phyloP scores from a whole-genome alignment of 1,284 basidiomycete species.

The Moesziomyces sp. region DNA sequence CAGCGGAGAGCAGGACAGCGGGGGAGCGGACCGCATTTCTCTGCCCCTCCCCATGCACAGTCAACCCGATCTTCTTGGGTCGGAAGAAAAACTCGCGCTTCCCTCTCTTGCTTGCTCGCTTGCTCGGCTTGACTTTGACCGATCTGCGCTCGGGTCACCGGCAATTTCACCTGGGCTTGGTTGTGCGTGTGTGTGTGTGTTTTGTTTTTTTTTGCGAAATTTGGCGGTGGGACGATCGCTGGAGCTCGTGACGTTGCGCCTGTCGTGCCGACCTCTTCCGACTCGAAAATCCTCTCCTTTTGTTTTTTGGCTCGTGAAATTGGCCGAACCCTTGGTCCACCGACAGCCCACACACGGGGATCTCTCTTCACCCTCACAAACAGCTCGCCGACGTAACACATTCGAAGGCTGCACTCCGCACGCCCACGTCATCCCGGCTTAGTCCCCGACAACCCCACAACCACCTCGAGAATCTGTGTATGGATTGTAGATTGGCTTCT shows the following conservation, averaged over 20 bases:
- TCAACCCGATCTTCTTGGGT: not conserved
- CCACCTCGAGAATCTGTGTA: too few species aligned
- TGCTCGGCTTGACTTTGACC: too few species aligned
- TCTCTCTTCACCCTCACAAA: not conserved
- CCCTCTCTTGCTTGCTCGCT: not conserved
- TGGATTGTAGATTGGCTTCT: too few species aligned
- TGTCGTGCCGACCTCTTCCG: conserved; percentile 26
- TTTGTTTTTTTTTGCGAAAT: conserved; percentile 1
- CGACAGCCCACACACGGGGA: not conserved
- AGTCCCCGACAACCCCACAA: not conserved
- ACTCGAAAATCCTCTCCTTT: not conserved
- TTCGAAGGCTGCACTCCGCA: not conserved
- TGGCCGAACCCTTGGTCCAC: not conserved
- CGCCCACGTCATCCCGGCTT: not conserved
- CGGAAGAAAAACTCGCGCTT: not conserved
- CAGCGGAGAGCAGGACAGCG: too few species aligned
- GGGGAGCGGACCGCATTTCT: conserved; percentile 5
- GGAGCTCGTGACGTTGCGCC: too few species aligned
- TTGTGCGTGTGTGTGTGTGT: not conserved
- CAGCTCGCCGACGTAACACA: not conserved
- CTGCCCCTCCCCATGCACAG: too few species aligned
- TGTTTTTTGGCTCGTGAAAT: conserved; percentile 8
- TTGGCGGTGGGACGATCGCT: too few species aligned
- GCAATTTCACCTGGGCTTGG: not conserved
- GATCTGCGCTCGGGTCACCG: not conserved